Evolutionary conservation across 495 filamentous ascomycete genomes (phyloP).

Genomic region (Hyaloscypha finlandica): DNA sequence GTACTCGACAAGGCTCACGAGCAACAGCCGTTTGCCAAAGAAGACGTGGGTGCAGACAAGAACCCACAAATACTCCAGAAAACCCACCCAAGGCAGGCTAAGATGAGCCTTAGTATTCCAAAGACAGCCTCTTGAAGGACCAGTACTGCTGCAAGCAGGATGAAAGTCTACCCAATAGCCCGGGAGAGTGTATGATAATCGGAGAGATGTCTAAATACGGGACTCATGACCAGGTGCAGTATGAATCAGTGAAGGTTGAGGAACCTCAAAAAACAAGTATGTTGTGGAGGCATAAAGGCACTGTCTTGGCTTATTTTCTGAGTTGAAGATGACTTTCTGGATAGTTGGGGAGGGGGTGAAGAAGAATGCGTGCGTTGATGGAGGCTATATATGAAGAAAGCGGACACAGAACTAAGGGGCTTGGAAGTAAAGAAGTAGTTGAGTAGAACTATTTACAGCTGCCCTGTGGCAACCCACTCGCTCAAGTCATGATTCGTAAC

Average conservation of each 20-base stretch:
- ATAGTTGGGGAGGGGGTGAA: too few species aligned
- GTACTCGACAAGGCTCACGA: not conserved
- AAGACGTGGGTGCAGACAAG: not conserved
- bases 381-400: not conserved
- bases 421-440: not conserved
- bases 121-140: not conserved
- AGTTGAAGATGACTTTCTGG: too few species aligned
- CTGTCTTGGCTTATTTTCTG: not conserved
- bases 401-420: not conserved
- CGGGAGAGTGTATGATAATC: not conserved
- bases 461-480: not conserved
- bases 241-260: not conserved
- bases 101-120: not conserved
- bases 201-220: not conserved
- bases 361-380: not conserved
- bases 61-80: not conserved
- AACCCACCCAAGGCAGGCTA: not conserved
- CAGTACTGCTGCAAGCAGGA: not conserved
- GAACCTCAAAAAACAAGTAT: not conserved
- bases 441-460: constrained; percentile 15
- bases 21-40: constrained; percentile 1
- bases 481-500: not conserved
- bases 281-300: not conserved
- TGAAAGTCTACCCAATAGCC: not conserved
- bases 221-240: not conserved